phyloP scores from a whole-genome alignment of 129 eudicot species.

The Chrysanthemum seticuspe region DNA sequence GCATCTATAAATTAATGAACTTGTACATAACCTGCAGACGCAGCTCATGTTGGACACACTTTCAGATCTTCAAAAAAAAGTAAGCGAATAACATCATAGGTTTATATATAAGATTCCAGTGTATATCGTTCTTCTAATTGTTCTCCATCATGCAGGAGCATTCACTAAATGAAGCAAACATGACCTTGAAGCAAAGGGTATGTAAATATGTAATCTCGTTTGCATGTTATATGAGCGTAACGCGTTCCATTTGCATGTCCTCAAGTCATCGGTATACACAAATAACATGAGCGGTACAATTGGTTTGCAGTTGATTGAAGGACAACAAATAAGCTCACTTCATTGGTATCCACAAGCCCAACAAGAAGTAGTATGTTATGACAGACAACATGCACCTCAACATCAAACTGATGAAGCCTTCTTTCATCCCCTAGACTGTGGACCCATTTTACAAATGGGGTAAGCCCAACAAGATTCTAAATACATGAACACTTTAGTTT shows the following conservation, averaged over 20 bases:
- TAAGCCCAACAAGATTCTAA: slow-evolving; percentile 25
- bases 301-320: slow-evolving; percentile 75
- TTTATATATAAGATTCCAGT: not conserved
- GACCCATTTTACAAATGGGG: slow-evolving; percentile 97
- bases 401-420: slow-evolving; percentile 67
- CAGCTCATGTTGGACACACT: slow-evolving; percentile 93
- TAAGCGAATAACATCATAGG: not conserved
- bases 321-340: slow-evolving; percentile 45
- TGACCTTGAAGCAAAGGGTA: slow-evolving; percentile 81
- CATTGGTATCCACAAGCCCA: slow-evolving; percentile 72
- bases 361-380: slow-evolving; percentile 64
- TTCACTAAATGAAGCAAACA: slow-evolving; percentile 83
- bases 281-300: not conserved
- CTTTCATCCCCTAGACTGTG: slow-evolving; percentile 85
- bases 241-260: not conserved
- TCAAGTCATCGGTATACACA: not conserved
- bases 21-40: slow-evolving; percentile 50
- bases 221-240: not conserved
- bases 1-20: not conserved
- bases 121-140: not conserved
- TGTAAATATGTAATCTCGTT: slow-evolving; percentile 1
- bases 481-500: not conserved
- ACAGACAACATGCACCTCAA: slow-evolving; percentile 52
- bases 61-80: slow-evolving; percentile 82
- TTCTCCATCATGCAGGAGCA: slow-evolving; percentile 52